Conservation (phyloP, 2,329 filamentous ascomycete species). For the Colletotrichum tropicicola region DNA sequence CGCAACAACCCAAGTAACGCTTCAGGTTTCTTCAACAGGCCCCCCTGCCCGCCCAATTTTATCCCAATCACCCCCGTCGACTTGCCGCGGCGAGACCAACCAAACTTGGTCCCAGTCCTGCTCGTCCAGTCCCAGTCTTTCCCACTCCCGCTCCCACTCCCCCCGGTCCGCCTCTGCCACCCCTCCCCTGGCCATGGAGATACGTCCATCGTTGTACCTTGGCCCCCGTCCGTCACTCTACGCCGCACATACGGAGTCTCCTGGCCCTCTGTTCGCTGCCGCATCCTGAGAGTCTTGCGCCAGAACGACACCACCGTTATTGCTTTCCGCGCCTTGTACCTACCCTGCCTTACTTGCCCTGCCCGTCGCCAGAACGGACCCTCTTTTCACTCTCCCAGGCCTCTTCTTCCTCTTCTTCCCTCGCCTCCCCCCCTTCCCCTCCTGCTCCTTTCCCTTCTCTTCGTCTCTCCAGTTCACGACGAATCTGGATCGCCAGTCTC, state of each 20-base stretch:
- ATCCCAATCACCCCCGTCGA: not conserved
- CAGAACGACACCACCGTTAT: not conserved
- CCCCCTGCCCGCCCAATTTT: conserved; percentile 4
- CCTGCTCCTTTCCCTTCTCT: conserved; percentile 11
- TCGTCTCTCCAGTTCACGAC: conserved; percentile 22
- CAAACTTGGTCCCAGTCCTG: conserved; percentile 1
- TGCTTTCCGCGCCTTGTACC: not conserved
- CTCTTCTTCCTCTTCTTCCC: conserved; percentile 27
- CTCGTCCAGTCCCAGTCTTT: not conserved
- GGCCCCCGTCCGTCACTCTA: conserved; percentile 17
- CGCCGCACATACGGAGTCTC: conserved; percentile 7
- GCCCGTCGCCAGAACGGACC: conserved; percentile 1
- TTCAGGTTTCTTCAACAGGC: conserved; percentile 10
- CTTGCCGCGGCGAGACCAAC: not conserved
- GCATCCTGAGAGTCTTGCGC: not conserved
- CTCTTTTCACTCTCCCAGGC: conserved; percentile 22
- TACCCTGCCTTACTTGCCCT: too few relatives aligned
- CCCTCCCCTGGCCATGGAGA: too few relatives aligned
- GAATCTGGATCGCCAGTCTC: conserved; percentile 28
- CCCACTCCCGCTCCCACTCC: not conserved
- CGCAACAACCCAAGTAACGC: not conserved
- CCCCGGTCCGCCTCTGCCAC: conserved; percentile 4
- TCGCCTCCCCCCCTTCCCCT: conserved; percentile 17
- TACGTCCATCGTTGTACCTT: not conserved
- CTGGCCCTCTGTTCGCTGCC: not conserved